Evolutionary conservation across 2,329 filamentous ascomycete species (phyloP), one percentile per base, ranked within the genome.

Genomic region (Penicillium sp.): DNA sequence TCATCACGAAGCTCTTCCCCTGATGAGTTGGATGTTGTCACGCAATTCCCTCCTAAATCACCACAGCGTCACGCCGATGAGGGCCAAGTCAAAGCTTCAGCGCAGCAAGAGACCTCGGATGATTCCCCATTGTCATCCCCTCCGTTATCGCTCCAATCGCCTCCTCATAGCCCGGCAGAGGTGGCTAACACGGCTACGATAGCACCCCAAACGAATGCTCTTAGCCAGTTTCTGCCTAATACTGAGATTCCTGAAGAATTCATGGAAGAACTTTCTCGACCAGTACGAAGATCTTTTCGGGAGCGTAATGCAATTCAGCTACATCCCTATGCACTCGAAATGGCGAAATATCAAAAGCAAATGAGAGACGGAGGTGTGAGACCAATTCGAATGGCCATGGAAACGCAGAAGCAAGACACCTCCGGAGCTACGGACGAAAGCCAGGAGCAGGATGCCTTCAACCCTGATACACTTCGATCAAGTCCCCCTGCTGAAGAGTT

Each of bases 231-330:
- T 18, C 37, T 56, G 6, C 43, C 50, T 5, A 35, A 51, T 8
- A 35, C 57, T 7, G 56, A 64, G 10, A 51, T 64, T 8, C 49
- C 56, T 0, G 54, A 59, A 9, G 56, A 62, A 7, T 35, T 63
- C 13, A 18, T 62, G 31, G 49, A 37, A 17, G 52, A 63, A 40
- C 17, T 58, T 20, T 42, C 48, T 18, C 56, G 52, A 20, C 58
- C 58, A 11, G 33, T 39, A n/a, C 56, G 60, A 42, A 60, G 67
- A 40, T 56, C 54, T 3, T 53, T 74, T 15, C 61, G 72, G 36
- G 60, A 70, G 39, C 65, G 72, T 26, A 72, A 71, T 48, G 65
- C 69, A 6, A 73, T 73, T 33, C 72, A 75, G 39, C 45, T 73
- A 18, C 69, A 74, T 45, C 72, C 72, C 2, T 75, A 74, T 41